Percentiles rank a stretch among this genome's conserved stretches.
Evolutionary conservation across 495 filamentous ascomycete species (phyloP).

Genomic region (Amniculicola lignicola): DNA sequence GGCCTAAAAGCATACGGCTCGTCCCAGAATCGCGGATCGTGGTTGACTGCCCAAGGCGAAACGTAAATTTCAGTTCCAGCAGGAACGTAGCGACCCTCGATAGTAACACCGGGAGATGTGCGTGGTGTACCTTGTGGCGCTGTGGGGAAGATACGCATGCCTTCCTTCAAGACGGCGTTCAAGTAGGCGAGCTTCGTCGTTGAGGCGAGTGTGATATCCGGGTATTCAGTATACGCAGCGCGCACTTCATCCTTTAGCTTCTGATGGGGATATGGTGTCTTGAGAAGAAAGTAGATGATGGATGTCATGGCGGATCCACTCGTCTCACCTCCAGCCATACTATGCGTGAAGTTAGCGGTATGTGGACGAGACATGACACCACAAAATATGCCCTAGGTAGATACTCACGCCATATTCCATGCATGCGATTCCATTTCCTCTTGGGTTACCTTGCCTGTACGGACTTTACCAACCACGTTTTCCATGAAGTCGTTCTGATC

Average conservation of each 20-base stretch:
- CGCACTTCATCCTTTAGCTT: not conserved
- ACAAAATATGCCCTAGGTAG: no score
- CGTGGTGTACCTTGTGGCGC: not conserved
- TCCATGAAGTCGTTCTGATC: not conserved
- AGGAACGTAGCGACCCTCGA: conserved; percentile 1
- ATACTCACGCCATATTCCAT: no score
- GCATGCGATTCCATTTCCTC: no score
- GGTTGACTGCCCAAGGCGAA: not conserved
- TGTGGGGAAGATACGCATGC: not conserved
- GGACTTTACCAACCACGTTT: not conserved
- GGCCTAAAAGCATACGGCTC: not conserved
- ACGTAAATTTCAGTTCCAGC: not conserved
- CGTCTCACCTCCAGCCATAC: not conserved
- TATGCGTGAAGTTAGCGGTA: no score
- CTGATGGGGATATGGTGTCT: not conserved
- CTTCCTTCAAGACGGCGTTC: not conserved
- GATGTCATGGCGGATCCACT: not conserved
- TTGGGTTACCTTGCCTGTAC: not conserved
- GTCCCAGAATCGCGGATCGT: not conserved
- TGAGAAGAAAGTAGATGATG: not conserved
- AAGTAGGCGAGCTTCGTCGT: not conserved
- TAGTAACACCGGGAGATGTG: not conserved
- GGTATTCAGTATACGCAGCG: no score
- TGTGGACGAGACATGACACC: no score
- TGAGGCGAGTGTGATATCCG: no score